Evolutionary conservation across 306 rosid species (phyloP), one percentile per base, ranked within the genome.

Genomic region (Rubus idaeus): DNA sequence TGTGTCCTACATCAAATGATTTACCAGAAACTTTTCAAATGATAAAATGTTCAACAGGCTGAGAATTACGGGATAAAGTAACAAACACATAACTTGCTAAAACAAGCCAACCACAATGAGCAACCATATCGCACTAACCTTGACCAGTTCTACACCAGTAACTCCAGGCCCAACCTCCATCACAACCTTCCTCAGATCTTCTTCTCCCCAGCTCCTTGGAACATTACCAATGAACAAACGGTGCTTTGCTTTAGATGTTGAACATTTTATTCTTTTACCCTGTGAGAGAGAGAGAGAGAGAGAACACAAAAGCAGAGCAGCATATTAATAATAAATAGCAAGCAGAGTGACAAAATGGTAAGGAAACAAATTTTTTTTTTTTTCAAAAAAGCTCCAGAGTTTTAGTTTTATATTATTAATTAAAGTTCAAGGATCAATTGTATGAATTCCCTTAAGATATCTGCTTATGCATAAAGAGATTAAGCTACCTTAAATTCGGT

Each of bases 161-260:
- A 92, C 96, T 76, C 99, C 99, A 67, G 99, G 99, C 68, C 97
- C 97, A 80, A 87, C 51, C 78, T 84, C 86, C 68, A 81, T 78
- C 80, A 95, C 91, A 78, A 88, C 86, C 85, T 92, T 92, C 87
- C 78, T 88, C 56, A 95, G 86, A 81, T 92, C 99, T 72, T 84
- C 93, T 65, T 90, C 96, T 35, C 88, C 89, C 99, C 97, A 95
- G 85, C 86, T 87, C 89, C 96, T 90, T 45, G 97, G 99, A 89
- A 95, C 80, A 81, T 95, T 95, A 68, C 97, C 97, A 73, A 95
- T 89, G 85, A 95, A 95, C 80, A 95, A 91, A 49, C 99, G 96
- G 83, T 95, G 91, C 89, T 92, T 95, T 66, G 96, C 96, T 87
- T 95, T 94, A 82, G 97, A 89, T 51, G 93, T 85, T 21, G 99